Evolutionary conservation across 768 basidiomycete species (phyloP).

Genomic region (Phylloporus rhodoxanthus): DNA sequence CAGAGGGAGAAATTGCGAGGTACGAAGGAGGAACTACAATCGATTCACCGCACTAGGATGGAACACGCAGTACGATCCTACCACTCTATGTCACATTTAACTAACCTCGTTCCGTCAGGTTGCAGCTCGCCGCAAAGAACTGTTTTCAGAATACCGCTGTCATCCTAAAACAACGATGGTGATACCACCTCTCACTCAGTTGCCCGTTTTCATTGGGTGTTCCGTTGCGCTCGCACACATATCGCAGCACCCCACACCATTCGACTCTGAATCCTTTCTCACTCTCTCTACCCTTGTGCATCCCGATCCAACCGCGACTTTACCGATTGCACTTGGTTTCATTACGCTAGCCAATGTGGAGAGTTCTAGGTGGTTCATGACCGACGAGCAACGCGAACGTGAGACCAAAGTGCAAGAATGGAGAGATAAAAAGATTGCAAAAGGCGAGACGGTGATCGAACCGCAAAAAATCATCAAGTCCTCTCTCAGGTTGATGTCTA

Average conservation of each 20-base stretch:
- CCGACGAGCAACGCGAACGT: constrained; percentile 49
- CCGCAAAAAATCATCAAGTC: constrained; percentile 49
- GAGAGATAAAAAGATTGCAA: constrained; percentile 39
- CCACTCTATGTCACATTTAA: not conserved
- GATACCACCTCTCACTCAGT: constrained; percentile 58
- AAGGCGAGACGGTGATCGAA: constrained; percentile 41
- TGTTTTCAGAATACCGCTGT: constrained; percentile 57
- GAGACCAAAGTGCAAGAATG: constrained; percentile 43
- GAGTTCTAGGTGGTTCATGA: constrained; percentile 67
- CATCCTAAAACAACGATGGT: constrained; percentile 51
- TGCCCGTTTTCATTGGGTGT: constrained; percentile 67
- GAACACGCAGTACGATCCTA: constrained; percentile 38
- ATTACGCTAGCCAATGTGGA: constrained; percentile 78
- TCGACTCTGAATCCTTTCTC: constrained; percentile 74
- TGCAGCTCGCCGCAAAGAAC: constrained; percentile 46
- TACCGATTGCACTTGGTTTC: constrained; percentile 69
- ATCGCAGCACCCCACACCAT: constrained; percentile 53
- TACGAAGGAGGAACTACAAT: constrained; percentile 46
- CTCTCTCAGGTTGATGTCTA: constrained; percentile 49
- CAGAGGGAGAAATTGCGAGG: constrained; percentile 48
- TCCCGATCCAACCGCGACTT: constrained; percentile 60
- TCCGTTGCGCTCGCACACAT: constrained; percentile 53
- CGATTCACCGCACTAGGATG: constrained; percentile 43
- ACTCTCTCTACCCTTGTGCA: constrained; percentile 66
- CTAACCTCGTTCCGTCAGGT: constrained; percentile 36